Evolutionary conservation across 2,329 filamentous ascomycete genomes (phyloP), one percentile per base, ranked within the genome.

Genomic region (Catunica adiposa): DNA sequence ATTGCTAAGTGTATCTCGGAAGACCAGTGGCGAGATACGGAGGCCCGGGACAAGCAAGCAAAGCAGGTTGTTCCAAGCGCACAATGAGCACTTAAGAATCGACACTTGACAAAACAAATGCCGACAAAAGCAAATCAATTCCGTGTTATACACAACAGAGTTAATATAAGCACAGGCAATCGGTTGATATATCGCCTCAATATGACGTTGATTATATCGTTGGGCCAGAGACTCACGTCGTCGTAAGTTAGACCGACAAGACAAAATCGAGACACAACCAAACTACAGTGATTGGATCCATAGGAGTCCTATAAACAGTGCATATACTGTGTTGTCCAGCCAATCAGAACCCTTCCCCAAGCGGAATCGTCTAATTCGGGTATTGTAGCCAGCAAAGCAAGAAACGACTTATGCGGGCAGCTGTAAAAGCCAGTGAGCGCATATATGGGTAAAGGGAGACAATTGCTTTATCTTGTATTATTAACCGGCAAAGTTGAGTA

Each of bases 211-310:
- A 17, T 44, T n/a, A 44, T 22, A 8, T 22, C 40, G 4, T 17
- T 44, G 15, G 4, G 26, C 26, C 26, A 51, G 44, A 29, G 44
- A 29, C 25, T n/a, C 25, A 51, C 29, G 48, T 51, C 48, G 48
- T 51, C 26, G 48, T 25, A 51, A 29, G 26, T 47, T 44, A 20
- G 23, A 37, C 48, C 48, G 48, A 37, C 48, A 51, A 51, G 48
- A 51, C 48, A 51, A 51, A 51, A 31, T 51, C 48, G 29, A 34
- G 48, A 51, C 25, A 51, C 48, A n/a, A 7, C 15, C 14, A 44
- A 44, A 44, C 40, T 44, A 8, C 15, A 14, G 17, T 8, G 5
- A 14, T 11, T 8, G 40, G n/a, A 44, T 7, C 40, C 40, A 44
- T n/a, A n/a, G 15, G 40, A 44, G 29, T 34, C 29, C 11, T 5